Conservation (phyloP, 2,329 filamentous ascomycete genomes). For the Penicillium sp. region DNA sequence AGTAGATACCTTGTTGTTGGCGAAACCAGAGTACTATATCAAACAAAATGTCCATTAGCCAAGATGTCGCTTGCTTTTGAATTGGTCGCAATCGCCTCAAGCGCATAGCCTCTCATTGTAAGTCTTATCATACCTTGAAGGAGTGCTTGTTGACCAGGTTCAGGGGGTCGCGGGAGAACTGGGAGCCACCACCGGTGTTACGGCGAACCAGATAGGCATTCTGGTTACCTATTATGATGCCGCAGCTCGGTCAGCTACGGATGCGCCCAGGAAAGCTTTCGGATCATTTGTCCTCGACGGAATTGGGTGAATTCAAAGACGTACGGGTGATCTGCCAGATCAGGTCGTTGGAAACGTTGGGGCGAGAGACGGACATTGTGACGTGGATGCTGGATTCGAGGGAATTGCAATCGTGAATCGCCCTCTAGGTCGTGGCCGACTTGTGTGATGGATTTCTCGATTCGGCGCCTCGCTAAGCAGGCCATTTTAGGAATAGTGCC, state of each 20-base stretch:
- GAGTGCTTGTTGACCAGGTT: constrained; percentile 90
- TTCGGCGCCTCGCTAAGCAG: constrained; percentile 33
- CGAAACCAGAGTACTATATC: constrained; percentile 76
- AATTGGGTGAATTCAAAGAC: constrained; percentile 39
- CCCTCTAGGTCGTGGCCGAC: constrained; percentile 2
- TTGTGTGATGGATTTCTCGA: constrained; percentile 27
- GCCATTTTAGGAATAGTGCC: constrained; percentile 30
- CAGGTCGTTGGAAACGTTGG: constrained; percentile 82
- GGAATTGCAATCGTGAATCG: constrained; percentile 22
- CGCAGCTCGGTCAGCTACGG: constrained; percentile 8
- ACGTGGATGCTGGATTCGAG: constrained; percentile 21
- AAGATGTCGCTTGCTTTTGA: neutral
- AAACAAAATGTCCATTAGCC: constrained; percentile 17
- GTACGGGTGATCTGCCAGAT: constrained; percentile 93
- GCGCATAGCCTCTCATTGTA: neutral
- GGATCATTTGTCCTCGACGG: neutral
- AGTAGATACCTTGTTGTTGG: constrained; percentile 76
- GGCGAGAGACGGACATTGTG: constrained; percentile 47
- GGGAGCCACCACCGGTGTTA: constrained; percentile 67
- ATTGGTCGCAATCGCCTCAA: neutral
- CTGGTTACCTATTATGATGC: constrained; percentile 65
- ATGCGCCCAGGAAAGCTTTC: constrained; percentile 1
- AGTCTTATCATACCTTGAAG: constrained; percentile 62
- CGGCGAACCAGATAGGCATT: constrained; percentile 93
- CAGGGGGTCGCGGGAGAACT: constrained; percentile 89